A percentile compares a stretch with the other conserved stretches of the same genome.
These are phyloP conservation scores for Seminavis robusta DNA, from an alignment of 108 stramenopile genomes.

Conservation along the genomic window DNA sequence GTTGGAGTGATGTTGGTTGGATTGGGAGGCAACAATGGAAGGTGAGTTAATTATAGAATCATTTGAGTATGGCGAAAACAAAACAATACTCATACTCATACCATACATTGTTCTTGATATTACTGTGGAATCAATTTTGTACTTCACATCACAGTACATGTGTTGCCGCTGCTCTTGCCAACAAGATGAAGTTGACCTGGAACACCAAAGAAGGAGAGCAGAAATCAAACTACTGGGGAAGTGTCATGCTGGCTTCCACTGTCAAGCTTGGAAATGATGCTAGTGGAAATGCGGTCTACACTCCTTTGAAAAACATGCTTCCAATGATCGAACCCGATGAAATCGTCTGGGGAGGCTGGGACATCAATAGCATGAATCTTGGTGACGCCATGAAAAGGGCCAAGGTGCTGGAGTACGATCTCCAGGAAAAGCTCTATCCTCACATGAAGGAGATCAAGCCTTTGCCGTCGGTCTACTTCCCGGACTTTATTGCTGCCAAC, in stretches of 20 bases:
- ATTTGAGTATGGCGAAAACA: too few relatives aligned
- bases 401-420: conserved; percentile 85
- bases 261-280: conserved; percentile 87
- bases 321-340: conserved; percentile 95
- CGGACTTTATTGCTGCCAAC: conserved; percentile 98
- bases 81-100: neutral
- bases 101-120: neutral
- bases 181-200: conserved; percentile 89
- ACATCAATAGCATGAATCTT: conserved; percentile 88
- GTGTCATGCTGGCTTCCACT: conserved; percentile 90
- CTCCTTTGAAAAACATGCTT: conserved; percentile 88
- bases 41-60: conserved; percentile 52
- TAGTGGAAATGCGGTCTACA: conserved; percentile 82
- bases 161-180: conserved; percentile 92
- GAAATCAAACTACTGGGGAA: conserved; percentile 95
- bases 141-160: conserved; percentile 48
- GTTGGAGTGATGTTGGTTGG: conserved; percentile 97
- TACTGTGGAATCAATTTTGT: neutral
- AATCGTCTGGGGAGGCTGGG: conserved; percentile 98
- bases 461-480: conserved; percentile 89
- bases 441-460: conserved; percentile 90
- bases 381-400: conserved; percentile 92
- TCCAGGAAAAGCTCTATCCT: conserved; percentile 91
- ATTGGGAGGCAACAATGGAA: conserved; percentile 97
- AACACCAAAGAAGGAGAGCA: conserved; percentile 87